These are phyloP conservation scores for Lactarius evosmus DNA, from an alignment of 768 basidiomycete genomes.

Conservation along the genomic window DNA sequence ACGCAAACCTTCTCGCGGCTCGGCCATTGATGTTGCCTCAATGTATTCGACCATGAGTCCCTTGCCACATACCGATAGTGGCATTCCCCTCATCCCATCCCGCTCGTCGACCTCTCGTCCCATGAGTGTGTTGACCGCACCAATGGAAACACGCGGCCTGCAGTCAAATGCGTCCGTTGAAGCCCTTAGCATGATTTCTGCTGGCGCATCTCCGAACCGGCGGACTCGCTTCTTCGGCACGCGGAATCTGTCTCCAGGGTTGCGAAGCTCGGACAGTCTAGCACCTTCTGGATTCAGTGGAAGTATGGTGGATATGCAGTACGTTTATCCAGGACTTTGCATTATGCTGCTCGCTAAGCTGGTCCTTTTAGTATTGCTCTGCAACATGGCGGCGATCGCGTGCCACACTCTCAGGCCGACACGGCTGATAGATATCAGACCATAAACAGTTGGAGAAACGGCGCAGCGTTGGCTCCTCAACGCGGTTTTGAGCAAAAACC, in stretches of 20 bases:
- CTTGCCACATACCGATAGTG: constrained; percentile 54
- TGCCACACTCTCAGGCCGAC: constrained; percentile 23
- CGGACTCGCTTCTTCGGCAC: constrained; percentile 77
- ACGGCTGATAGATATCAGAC: constrained; percentile 27
- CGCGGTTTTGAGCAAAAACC: constrained; percentile 28
- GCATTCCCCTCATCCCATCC: constrained; percentile 46
- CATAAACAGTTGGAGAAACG: constrained; percentile 29
- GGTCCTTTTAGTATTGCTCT: constrained; percentile 59
- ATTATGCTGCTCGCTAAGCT: constrained; percentile 17
- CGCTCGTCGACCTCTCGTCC: constrained; percentile 41
- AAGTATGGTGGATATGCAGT: constrained; percentile 95
- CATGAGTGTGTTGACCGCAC: constrained; percentile 57
- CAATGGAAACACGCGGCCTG: constrained; percentile 50
- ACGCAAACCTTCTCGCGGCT: constrained; percentile 71
- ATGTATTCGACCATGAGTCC: constrained; percentile 66
- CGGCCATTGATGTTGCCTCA: constrained; percentile 67
- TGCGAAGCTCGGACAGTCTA: constrained; percentile 78
- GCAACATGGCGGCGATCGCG: constrained; percentile 52
- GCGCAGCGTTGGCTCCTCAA: constrained; percentile 10
- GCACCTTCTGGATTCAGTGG: constrained; percentile 79
- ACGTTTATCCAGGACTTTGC: constrained; percentile 36
- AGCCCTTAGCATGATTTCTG: constrained; percentile 67
- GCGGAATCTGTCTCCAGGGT: constrained; percentile 65
- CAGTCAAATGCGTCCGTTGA: constrained; percentile 81
- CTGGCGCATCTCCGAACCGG: constrained; percentile 48